A percentile compares a stretch with the other conserved stretches of the same genome.
Evolutionary conservation across 129 eudicot species (phyloP).

Genomic region (Deinandra increscens): DNA sequence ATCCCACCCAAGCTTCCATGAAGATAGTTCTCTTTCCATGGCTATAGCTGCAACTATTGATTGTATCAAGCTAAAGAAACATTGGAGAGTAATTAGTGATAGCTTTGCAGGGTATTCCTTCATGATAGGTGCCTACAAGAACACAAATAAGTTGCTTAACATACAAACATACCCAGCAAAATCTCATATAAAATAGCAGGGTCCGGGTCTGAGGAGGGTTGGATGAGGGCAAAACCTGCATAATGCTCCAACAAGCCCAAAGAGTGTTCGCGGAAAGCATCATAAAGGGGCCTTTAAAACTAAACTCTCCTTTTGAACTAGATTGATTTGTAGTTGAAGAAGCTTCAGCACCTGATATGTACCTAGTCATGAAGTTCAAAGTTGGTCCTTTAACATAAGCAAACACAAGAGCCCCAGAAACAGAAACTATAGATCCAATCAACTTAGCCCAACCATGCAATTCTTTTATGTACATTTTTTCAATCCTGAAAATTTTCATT

Average conservation of each 20-base stretch:
- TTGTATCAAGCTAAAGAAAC: constrained; percentile 63
- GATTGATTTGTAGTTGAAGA: constrained; percentile 6
- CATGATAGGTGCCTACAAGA: constrained; percentile 50
- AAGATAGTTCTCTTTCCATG: constrained; percentile 51
- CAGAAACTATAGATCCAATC: constrained; percentile 40
- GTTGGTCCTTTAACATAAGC: constrained; percentile 48
- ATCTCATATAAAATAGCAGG: too few relatives aligned
- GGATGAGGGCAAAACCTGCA: constrained; percentile 44
- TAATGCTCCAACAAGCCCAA: constrained; percentile 64
- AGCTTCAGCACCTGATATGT: neutral
- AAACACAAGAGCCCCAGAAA: constrained; percentile 50
- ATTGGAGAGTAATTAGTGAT: constrained; percentile 51
- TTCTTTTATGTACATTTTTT: constrained; percentile 40
- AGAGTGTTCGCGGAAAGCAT: constrained; percentile 49
- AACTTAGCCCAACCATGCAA: constrained; percentile 44
- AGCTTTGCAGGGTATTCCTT: constrained; percentile 59
- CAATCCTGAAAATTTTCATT: constrained; percentile 45
- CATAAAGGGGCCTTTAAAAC: constrained; percentile 47
- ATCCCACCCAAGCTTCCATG: constrained; percentile 73
- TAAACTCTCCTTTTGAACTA: constrained; percentile 31
- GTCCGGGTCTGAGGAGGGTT: too few relatives aligned
- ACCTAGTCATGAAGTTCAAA: constrained; percentile 36
- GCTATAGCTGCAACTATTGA: constrained; percentile 45
- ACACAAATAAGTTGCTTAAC: neutral
- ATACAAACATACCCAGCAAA: neutral